phyloP scores from a whole-genome alignment of 2,329 filamentous ascomycete species.

The Fusarium albidum region DNA sequence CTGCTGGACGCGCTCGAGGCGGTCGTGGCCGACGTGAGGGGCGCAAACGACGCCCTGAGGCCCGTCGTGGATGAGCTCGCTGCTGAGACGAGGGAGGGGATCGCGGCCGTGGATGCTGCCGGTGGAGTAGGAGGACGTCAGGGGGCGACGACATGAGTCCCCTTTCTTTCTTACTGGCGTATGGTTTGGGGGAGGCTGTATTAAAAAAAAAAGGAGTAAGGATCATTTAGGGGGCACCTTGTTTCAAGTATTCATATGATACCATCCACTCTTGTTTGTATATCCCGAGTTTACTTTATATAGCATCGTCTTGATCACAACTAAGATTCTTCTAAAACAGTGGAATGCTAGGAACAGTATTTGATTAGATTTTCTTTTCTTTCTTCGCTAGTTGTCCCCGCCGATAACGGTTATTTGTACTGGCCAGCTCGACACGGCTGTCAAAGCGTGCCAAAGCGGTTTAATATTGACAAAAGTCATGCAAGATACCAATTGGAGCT shows the following conservation, averaged over 20 bases:
- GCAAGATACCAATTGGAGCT: not conserved
- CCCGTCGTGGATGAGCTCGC: slow-evolving; percentile 58
- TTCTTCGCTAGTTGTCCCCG: slow-evolving; percentile 6
- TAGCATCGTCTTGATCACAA: slow-evolving; percentile 3
- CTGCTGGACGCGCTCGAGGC: slow-evolving; percentile 60
- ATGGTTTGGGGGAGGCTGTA: too few species aligned
- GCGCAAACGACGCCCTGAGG: slow-evolving; percentile 58
- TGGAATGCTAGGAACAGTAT: not conserved
- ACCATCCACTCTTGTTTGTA: slow-evolving; percentile 26
- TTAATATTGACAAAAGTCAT: slow-evolving; percentile 19
- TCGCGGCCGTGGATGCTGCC: slow-evolving; percentile 31
- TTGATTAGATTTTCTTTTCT: too few species aligned
- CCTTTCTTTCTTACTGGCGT: too few species aligned
- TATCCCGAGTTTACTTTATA: slow-evolving; percentile 21
- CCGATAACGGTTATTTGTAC: slow-evolving; percentile 14
- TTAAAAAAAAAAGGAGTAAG: too few species aligned
- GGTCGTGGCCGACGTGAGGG: slow-evolving; percentile 62
- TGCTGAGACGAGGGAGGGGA: slow-evolving; percentile 54
- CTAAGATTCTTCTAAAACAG: not conserved
- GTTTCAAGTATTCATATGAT: slow-evolving; percentile 12
- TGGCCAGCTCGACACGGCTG: slow-evolving; percentile 4
- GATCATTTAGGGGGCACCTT: not conserved
- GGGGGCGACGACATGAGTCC: not conserved
- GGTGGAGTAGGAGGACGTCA: slow-evolving; percentile 9
- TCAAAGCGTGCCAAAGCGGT: slow-evolving; percentile 9